phyloP scores from a whole-genome alignment of 805 yeast species.

The Sugiyamaella lignohabitans region DNA sequence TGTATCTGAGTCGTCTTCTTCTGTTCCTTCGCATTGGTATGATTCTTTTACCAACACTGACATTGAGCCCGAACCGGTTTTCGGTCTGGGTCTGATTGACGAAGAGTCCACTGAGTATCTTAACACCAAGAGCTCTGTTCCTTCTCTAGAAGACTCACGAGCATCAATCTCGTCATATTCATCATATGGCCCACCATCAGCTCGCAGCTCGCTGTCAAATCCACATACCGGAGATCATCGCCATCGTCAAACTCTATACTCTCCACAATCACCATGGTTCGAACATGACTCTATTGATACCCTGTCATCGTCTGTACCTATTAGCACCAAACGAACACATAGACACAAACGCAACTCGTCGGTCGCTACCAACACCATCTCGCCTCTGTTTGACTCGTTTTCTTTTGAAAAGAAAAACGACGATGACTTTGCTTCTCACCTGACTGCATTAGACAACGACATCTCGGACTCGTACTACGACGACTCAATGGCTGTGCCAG shows the following conservation, averaged over 20 bases:
- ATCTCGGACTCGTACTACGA: background rate
- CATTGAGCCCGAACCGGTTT: background rate
- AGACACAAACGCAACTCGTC: no score
- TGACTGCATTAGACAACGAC: background rate
- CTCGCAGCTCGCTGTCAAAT: conserved; percentile 1
- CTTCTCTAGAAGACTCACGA: background rate
- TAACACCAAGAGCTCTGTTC: background rate
- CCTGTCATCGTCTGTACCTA: background rate
- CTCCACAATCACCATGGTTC: background rate
- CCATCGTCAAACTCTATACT: no score
- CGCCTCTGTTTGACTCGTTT: background rate
- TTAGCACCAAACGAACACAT: no score
- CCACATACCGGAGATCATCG: no score
- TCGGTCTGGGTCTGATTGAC: background rate
- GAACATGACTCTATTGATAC: background rate
- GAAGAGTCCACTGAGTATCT: background rate
- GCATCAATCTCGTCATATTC: background rate
- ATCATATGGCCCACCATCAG: background rate
- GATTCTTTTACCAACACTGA: conserved; percentile 1
- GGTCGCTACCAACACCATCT: no score
- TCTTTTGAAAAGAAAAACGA: background rate
- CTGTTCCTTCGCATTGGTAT: conserved; percentile 3
- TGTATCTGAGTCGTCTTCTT: background rate
- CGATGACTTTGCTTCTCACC: background rate
- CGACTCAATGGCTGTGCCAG: conserved; percentile 4